Percentiles rank a stretch among this genome's conserved stretches.
Conservation (phyloP, 345 rosid species). For the Erucastrum elatum region DNA sequence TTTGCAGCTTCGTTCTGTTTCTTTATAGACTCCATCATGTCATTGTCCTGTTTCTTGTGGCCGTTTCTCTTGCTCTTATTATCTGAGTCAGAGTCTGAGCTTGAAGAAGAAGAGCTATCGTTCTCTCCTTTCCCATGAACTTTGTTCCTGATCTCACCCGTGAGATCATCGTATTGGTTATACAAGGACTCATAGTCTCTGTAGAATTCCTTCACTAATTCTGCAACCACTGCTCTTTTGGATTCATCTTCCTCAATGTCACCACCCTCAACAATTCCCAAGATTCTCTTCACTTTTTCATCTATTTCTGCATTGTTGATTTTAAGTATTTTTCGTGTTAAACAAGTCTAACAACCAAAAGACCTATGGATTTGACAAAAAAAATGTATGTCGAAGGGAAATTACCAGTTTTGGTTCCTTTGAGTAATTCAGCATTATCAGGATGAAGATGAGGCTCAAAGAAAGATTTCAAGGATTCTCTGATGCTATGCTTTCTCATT, state of each 20-base stretch:
- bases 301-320: conserved; percentile 65
- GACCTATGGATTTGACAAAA: not conserved
- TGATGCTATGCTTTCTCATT: conserved; percentile 61
- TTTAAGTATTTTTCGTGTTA: conserved; percentile 41
- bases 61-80: conserved; percentile 48
- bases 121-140: conserved; percentile 56
- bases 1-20: conserved; percentile 62
- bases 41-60: conserved; percentile 48
- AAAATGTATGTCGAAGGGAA: not conserved
- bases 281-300: conserved; percentile 63
- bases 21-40: conserved; percentile 11
- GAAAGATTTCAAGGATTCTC: conserved; percentile 69
- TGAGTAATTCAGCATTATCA: conserved; percentile 63
- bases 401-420: conserved; percentile 75
- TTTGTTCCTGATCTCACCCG: conserved; percentile 64
- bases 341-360: not conserved
- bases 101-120: conserved; percentile 56
- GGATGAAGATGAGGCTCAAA: conserved; percentile 73
- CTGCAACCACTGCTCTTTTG: conserved; percentile 52
- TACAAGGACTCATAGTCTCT: conserved; percentile 65
- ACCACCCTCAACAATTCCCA: conserved; percentile 62
- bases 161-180: conserved; percentile 65
- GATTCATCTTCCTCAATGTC: conserved; percentile 59
- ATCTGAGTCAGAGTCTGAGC: conserved; percentile 75
- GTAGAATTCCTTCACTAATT: conserved; percentile 69